phyloP scores from a whole-genome alignment of 805 yeast genomes.

The Spathaspora girioi region DNA sequence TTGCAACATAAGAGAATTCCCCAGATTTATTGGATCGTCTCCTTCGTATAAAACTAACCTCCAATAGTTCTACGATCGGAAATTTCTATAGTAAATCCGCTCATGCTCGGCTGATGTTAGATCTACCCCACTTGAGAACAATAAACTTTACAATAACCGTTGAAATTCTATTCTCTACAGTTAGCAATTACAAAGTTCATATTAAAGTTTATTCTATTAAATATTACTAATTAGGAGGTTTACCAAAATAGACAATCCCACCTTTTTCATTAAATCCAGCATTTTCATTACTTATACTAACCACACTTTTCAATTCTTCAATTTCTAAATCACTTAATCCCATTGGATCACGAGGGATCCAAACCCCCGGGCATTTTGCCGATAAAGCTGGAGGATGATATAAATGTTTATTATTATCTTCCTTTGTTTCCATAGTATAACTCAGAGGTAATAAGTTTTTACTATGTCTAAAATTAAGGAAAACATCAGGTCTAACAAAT shows the following conservation, averaged over 20 bases:
- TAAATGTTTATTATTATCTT: slow-evolving; percentile 53
- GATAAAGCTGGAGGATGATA: slow-evolving; percentile 74
- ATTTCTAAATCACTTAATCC: slow-evolving; percentile 71
- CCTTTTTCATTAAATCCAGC: slow-evolving; percentile 48
- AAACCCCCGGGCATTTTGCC: slow-evolving; percentile 67
- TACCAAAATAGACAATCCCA: slow-evolving; percentile 25
- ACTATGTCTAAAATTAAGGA: slow-evolving; percentile 40
- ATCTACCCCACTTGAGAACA: background rate
- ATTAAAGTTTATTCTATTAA: no score
- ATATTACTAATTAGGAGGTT: slow-evolving; percentile 24
- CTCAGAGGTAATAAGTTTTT: slow-evolving; percentile 32
- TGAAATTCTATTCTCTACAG: background rate
- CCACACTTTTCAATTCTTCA: slow-evolving; percentile 48
- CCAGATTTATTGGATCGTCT: no score
- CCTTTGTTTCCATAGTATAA: slow-evolving; percentile 33
- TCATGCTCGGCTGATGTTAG: background rate
- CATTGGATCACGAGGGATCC: slow-evolving; percentile 90
- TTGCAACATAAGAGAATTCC: no score
- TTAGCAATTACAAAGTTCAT: no score
- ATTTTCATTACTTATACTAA: slow-evolving; percentile 65
- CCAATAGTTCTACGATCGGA: background rate
- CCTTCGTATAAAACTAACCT: no score
- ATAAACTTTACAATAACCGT: background rate
- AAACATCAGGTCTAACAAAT: slow-evolving; percentile 60
- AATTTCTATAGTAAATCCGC: background rate